These are phyloP conservation scores for Coemansia sp. DNA, from an alignment of 192 early-diverging fungal species.

Conservation along the genomic window DNA sequence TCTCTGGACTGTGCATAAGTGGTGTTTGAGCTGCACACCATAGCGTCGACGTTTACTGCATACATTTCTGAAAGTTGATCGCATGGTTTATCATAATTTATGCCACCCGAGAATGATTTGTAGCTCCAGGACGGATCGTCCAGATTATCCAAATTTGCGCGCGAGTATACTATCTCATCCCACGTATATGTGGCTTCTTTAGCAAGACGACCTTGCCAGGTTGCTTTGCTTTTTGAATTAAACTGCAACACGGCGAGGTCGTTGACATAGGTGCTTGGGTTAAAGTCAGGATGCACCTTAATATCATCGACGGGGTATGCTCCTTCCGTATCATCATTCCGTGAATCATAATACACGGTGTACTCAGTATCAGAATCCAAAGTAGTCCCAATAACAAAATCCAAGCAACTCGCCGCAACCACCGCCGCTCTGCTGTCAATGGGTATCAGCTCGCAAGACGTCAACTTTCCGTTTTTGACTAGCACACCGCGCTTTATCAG, in stretches of 20 bases:
- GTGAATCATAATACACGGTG: slow-evolving; percentile 5
- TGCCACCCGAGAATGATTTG: too few relatives aligned
- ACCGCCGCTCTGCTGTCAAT: slow-evolving; percentile 12
- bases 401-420: slow-evolving; percentile 10
- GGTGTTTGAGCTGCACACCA: neutral
- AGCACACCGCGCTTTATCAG: slow-evolving; percentile 28
- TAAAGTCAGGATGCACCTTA: slow-evolving; percentile 2
- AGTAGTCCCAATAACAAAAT: neutral
- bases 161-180: neutral
- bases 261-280: neutral
- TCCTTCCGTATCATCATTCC: neutral
- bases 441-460: slow-evolving; percentile 15
- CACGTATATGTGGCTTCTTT: neutral
- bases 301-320: neutral
- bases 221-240: neutral
- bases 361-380: slow-evolving; percentile 6
- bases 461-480: slow-evolving; percentile 19
- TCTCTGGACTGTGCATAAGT: neutral
- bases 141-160: neutral
- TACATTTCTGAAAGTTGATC: neutral
- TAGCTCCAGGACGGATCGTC: neutral
- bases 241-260: slow-evolving; percentile 15
- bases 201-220: neutral
- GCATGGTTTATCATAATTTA: neutral
- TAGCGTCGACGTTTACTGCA: neutral